phyloP scores from a whole-genome alignment of 352 stramenopile species.

The Pythium folliculosum region DNA sequence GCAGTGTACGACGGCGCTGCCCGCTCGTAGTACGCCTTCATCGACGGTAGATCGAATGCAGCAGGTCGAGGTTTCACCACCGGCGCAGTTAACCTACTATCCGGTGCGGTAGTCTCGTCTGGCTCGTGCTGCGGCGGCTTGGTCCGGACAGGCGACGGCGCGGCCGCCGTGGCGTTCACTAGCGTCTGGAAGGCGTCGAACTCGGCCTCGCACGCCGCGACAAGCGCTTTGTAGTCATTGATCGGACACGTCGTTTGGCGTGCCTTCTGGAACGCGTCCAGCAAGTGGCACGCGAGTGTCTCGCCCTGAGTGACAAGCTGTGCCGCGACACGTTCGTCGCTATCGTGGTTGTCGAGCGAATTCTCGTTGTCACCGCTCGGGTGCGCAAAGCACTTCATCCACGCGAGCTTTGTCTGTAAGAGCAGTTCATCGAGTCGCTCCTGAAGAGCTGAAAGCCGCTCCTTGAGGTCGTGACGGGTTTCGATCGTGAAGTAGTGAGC shows the following conservation, averaged over 20 bases:
- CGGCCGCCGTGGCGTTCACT: slow-evolving; percentile 28
- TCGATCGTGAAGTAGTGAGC: slow-evolving; percentile 62
- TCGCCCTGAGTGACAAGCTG: slow-evolving; percentile 52
- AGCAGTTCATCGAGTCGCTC: slow-evolving; percentile 41
- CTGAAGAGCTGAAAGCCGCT: slow-evolving; percentile 44
- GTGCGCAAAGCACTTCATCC: slow-evolving; percentile 58
- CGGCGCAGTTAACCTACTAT: not conserved
- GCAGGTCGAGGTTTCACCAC: slow-evolving; percentile 10
- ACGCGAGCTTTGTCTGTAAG: slow-evolving; percentile 57
- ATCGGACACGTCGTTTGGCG: slow-evolving; percentile 35
- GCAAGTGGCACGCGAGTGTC: slow-evolving; percentile 38
- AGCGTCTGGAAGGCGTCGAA: slow-evolving; percentile 44
- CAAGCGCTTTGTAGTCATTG: slow-evolving; percentile 48
- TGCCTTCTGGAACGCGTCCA: slow-evolving; percentile 44
- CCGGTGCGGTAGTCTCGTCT: not conserved
- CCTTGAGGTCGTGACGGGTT: slow-evolving; percentile 53
- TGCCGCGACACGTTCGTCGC: slow-evolving; percentile 11
- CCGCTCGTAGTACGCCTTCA: slow-evolving; percentile 63
- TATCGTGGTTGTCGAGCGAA: not conserved
- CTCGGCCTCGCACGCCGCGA: slow-evolving; percentile 42
- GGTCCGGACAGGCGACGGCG: slow-evolving; percentile 15
- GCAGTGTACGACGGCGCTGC: slow-evolving; percentile 64
- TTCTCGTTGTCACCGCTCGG: slow-evolving; percentile 2
- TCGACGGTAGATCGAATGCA: slow-evolving; percentile 64
- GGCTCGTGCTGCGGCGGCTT: slow-evolving; percentile 9